Percentiles rank a stretch among this genome's conserved stretches.
phyloP scores from a whole-genome alignment of 768 basidiomycete genomes.

The Tulasnella sp. region DNA sequence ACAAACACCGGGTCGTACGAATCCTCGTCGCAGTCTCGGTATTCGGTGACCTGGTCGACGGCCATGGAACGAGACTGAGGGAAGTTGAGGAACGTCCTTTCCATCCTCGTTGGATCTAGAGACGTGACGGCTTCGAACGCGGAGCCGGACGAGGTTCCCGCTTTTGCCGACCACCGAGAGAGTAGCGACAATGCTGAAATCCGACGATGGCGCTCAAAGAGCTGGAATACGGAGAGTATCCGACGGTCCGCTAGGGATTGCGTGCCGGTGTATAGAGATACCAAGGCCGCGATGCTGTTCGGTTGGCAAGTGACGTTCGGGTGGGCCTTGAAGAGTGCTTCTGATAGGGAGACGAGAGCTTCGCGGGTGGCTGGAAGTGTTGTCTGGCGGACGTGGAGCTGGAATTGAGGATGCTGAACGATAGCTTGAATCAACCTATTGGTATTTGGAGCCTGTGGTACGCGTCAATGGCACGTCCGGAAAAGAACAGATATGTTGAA shows the following conservation, averaged over 20 bases:
- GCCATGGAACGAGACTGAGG: slow-evolving; percentile 55
- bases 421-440: slow-evolving; percentile 71
- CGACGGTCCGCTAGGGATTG: slow-evolving; percentile 54
- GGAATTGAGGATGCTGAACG: slow-evolving; percentile 59
- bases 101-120: slow-evolving; percentile 58
- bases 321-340: slow-evolving; percentile 63
- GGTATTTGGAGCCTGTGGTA: slow-evolving; percentile 50
- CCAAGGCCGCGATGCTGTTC: slow-evolving; percentile 70
- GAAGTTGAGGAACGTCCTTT: slow-evolving; percentile 64
- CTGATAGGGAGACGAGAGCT: slow-evolving; percentile 48
- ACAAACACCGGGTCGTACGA: slow-evolving; percentile 80
- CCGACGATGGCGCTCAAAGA: slow-evolving; percentile 68
- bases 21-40: slow-evolving; percentile 28
- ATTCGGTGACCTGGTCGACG: slow-evolving; percentile 30
- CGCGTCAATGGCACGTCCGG: neutral
- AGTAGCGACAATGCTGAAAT: slow-evolving; percentile 58
- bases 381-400: slow-evolving; percentile 20
- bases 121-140: slow-evolving; percentile 59
- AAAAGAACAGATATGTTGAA: neutral
- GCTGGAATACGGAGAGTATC: slow-evolving; percentile 64
- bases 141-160: slow-evolving; percentile 38
- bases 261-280: slow-evolving; percentile 67
- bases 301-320: slow-evolving; percentile 80
- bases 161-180: slow-evolving; percentile 51
- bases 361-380: slow-evolving; percentile 34